phyloP scores from a whole-genome alignment of 2,329 filamentous ascomycete species.

The Pseudogymnoascus sp. region DNA sequence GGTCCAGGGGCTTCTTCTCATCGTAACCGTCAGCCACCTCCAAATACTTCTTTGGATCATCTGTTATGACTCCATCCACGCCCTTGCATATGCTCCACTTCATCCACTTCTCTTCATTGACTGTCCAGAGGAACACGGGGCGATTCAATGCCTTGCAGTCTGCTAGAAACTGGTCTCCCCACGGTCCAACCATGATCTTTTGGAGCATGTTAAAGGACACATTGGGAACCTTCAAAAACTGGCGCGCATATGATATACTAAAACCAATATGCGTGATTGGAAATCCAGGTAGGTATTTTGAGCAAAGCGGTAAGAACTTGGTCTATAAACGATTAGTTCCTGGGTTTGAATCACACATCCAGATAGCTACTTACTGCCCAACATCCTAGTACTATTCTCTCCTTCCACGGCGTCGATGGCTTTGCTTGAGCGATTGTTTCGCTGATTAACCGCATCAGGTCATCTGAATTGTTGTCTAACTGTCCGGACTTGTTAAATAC shows the following conservation, averaged over 20 bases:
- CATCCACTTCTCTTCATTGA: constrained; percentile 74
- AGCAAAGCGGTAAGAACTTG: constrained; percentile 57
- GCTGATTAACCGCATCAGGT: constrained; percentile 62
- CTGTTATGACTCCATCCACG: constrained; percentile 78
- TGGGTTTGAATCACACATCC: not conserved
- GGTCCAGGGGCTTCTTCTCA: constrained; percentile 17
- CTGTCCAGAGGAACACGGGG: constrained; percentile 73
- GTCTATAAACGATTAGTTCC: constrained; percentile 33
- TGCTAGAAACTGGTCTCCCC: constrained; percentile 57
- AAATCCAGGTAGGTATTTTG: constrained; percentile 52
- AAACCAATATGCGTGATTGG: constrained; percentile 61
- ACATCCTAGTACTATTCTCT: constrained; percentile 68
- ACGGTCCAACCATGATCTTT: constrained; percentile 55
- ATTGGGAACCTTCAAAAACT: constrained; percentile 59
- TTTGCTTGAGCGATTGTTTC: constrained; percentile 49
- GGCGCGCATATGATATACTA: constrained; percentile 52
- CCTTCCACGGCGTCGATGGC: constrained; percentile 52
- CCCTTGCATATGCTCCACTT: constrained; percentile 60
- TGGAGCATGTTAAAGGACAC: constrained; percentile 74
- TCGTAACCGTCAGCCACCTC: constrained; percentile 42
- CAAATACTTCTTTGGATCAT: constrained; percentile 63
- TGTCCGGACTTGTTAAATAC: constrained; percentile 25
- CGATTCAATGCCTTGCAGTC: constrained; percentile 47
- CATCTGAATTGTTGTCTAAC: constrained; percentile 60
- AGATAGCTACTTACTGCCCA: constrained; percentile 54